Conservation (phyloP, 1,284 basidiomycete genomes). For the Meira miltonrushii region DNA sequence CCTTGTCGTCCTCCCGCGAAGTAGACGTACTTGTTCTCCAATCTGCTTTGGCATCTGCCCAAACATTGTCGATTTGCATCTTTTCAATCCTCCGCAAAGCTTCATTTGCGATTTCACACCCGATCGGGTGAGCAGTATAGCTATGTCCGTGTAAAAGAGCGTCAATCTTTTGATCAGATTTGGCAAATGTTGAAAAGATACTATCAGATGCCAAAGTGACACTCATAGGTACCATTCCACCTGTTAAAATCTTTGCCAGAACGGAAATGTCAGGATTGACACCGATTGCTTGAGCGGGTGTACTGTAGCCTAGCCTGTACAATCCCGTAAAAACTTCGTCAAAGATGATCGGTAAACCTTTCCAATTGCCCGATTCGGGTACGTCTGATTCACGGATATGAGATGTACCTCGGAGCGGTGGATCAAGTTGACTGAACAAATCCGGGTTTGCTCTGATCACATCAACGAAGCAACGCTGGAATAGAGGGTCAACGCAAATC, state of each 20-base stretch:
- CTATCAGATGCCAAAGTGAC: slow-evolving; percentile 67
- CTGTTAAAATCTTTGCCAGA: slow-evolving; percentile 89
- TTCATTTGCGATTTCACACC: slow-evolving; percentile 82
- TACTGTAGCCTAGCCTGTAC: slow-evolving; percentile 67
- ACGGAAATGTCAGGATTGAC: slow-evolving; percentile 66
- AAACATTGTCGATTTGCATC: slow-evolving; percentile 58
- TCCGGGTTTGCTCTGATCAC: slow-evolving; percentile 62
- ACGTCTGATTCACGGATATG: slow-evolving; percentile 5
- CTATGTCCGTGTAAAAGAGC: slow-evolving; percentile 91
- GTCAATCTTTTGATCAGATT: slow-evolving; percentile 68
- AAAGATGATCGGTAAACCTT: slow-evolving; percentile 81
- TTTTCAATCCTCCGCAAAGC: slow-evolving; percentile 64
- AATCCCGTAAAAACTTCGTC: slow-evolving; percentile 95
- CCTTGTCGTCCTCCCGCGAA: neutral
- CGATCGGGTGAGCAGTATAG: slow-evolving; percentile 61
- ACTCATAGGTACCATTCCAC: slow-evolving; percentile 81
- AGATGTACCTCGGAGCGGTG: slow-evolving; percentile 24
- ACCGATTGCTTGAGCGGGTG: slow-evolving; percentile 30
- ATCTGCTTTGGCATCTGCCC: slow-evolving; percentile 54
- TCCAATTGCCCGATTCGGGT: slow-evolving; percentile 55
- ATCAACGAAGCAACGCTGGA: slow-evolving; percentile 82
- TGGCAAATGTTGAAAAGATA: slow-evolving; percentile 75
- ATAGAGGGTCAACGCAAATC: slow-evolving; percentile 95
- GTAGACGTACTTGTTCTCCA: neutral
- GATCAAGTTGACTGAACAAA: slow-evolving; percentile 54